A percentile compares a stretch with the other conserved stretches of the same genome.
Evolutionary conservation across 2,329 filamentous ascomycete species (phyloP).

Genomic region (Trichophyton simii): DNA sequence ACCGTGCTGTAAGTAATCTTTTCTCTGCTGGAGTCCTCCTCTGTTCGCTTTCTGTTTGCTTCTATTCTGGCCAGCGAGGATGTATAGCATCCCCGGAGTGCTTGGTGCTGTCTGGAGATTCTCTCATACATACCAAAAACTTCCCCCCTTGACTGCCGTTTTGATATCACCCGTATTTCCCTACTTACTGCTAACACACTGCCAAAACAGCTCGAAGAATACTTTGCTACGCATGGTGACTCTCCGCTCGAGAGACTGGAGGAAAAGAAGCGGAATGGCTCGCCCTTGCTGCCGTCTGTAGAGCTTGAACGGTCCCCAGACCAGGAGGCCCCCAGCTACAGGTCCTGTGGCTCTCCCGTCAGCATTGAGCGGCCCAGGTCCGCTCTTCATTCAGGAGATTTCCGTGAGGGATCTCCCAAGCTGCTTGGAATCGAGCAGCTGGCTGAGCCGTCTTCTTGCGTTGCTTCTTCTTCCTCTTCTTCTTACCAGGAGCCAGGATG

Average conservation of each 20-base stretch:
- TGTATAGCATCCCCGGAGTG: slow-evolving; percentile 4
- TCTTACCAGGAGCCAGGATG: slow-evolving; percentile 1
- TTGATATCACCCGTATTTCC: background rate
- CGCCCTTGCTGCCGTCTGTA: slow-evolving; percentile 34
- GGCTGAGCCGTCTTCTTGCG: background rate
- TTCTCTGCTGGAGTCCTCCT: background rate
- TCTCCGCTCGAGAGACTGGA: slow-evolving; percentile 29
- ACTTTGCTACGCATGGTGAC: slow-evolving; percentile 27
- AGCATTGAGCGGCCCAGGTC: slow-evolving; percentile 70
- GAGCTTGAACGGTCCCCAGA: slow-evolving; percentile 29
- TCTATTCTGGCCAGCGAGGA: background rate
- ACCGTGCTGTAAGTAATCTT: slow-evolving; percentile 41
- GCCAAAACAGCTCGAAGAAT: slow-evolving; percentile 24
- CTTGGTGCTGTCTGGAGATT: background rate
- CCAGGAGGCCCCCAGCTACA: slow-evolving; percentile 24
- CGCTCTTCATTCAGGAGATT: slow-evolving; percentile 51
- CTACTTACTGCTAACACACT: slow-evolving; percentile 11
- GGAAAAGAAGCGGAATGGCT: slow-evolving; percentile 12
- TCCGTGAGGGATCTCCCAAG: slow-evolving; percentile 35
- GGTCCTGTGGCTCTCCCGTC: slow-evolving; percentile 20
- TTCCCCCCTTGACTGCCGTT: background rate
- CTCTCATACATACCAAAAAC: background rate
- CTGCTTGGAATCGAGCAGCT: slow-evolving; percentile 18
- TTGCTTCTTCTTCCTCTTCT: background rate
- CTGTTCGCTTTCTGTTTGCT: background rate